Evolutionary conservation across 345 rosid genomes (phyloP), one percentile per base, ranked within the genome.

Genomic region (Kandelia obovata): DNA sequence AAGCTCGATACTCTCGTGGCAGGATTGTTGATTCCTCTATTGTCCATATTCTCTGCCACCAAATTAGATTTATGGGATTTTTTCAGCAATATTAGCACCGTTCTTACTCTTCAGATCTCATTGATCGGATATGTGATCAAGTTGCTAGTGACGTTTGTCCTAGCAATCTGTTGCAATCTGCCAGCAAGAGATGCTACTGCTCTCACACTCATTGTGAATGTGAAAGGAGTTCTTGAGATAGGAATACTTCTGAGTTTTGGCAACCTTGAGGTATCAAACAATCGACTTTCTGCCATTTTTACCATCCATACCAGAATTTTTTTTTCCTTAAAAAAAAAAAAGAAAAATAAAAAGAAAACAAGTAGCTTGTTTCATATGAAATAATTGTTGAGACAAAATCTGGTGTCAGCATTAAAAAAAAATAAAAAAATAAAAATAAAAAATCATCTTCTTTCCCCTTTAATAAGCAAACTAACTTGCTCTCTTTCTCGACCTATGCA

Each of bases 21-120:
- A 11, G 83, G 83, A 0, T 55, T 75, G 65, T 47, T 76, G 37
- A 30, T 82, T 7, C 81, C 85, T 2, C 75, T 78, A 6, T 2
- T 71, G 67, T 46, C 62, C 5, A 51, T 51, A 10, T 69, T 20
- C 28, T 61, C 67, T 26, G 79, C 76, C 23, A 59, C 59, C 65
- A 71, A 55, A 68, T 19, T 69, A 4, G 25, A 79, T 68, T 8
- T 79, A 0, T 28, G 67, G 82, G 34, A 17, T 4, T 7, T 78
- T 4, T 15, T 64, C 23, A 5, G 1, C 7, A 0, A 20, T 25
- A 58, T 68, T 1, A 27, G 49, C 6, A 2, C 6, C 16, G 52
- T 47, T 23, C 4, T 53, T 5, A 3, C 62, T n/a, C 73, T 69
- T 23, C 30, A 35, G 6, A 25, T 49, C 39, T 47, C 62, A 0